These are phyloP conservation scores for Irpex sp. DNA, from an alignment of 1,284 basidiomycete genomes.

Conservation along the genomic window DNA sequence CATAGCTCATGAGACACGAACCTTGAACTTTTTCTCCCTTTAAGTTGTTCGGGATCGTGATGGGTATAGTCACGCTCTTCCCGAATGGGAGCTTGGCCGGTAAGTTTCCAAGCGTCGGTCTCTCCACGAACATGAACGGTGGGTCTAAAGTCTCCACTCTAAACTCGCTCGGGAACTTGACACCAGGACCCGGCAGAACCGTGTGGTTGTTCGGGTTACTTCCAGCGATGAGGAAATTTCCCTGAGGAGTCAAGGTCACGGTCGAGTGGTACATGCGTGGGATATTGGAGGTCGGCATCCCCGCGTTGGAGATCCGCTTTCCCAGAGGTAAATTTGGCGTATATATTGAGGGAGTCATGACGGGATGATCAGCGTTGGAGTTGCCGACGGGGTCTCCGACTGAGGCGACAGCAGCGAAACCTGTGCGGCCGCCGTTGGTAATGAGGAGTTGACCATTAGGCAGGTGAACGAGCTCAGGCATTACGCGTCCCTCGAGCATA, in stretches of 20 bases:
- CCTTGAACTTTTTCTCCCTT: constrained; percentile 20
- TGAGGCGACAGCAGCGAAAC: constrained; percentile 43
- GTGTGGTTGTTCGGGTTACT: constrained; percentile 47
- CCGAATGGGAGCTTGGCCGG: constrained; percentile 39
- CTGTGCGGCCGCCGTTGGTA: constrained; percentile 42
- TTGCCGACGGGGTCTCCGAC: constrained; percentile 24
- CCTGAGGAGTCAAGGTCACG: constrained; percentile 36
- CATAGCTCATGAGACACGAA: constrained; percentile 16
- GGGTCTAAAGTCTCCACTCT: constrained; percentile 45
- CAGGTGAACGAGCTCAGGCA: constrained; percentile 48
- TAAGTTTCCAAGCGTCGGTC: constrained; percentile 33
- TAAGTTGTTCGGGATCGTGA: constrained; percentile 29
- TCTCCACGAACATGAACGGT: constrained; percentile 36
- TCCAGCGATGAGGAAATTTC: constrained; percentile 45
- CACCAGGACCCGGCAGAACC: constrained; percentile 14
- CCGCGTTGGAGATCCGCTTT: constrained; percentile 40
- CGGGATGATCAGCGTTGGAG: constrained; percentile 45
- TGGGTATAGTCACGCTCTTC: constrained; percentile 33
- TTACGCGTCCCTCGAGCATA: constrained; percentile 33
- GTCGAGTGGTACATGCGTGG: constrained; percentile 43
- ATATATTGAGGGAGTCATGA: constrained; percentile 47
- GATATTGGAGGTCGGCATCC: constrained; percentile 43
- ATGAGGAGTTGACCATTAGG: constrained; percentile 52
- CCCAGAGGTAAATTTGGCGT: constrained; percentile 44
- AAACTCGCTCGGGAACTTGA: constrained; percentile 39